Percentiles rank a stretch among this genome's conserved stretches.
Evolutionary conservation across 2,329 filamentous ascomycete species (phyloP).

Genomic region (Penicillium sp.): DNA sequence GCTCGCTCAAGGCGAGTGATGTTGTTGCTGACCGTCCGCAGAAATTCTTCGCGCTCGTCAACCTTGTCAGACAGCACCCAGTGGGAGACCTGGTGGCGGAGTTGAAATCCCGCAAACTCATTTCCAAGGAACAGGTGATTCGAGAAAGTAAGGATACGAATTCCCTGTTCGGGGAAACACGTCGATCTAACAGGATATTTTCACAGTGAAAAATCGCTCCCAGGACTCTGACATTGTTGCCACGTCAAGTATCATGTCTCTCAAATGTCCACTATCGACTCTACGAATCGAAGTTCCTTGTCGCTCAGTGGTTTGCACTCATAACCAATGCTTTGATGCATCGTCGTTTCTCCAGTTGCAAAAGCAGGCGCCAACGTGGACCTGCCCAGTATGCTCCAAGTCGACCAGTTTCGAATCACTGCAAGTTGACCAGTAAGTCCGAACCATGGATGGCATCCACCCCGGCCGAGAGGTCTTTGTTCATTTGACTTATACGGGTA

Average conservation of each 20-base stretch:
- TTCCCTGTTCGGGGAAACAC: neutral
- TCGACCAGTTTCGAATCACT: constrained; percentile 72
- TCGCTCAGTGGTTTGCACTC: constrained; percentile 72
- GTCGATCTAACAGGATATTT: neutral
- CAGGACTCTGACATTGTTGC: constrained; percentile 85
- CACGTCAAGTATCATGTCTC: constrained; percentile 79
- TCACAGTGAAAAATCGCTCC: constrained; percentile 70
- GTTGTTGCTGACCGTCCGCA: constrained; percentile 33
- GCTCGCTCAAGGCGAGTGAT: neutral
- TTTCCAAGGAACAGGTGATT: constrained; percentile 76
- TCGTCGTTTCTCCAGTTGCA: constrained; percentile 88
- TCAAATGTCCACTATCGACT: constrained; percentile 89
- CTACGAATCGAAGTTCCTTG: constrained; percentile 75
- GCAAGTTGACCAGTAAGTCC: constrained; percentile 75
- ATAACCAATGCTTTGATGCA: constrained; percentile 94
- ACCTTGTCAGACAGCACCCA: constrained; percentile 68
- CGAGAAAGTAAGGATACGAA: constrained; percentile 60
- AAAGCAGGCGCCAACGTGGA: constrained; percentile 93
- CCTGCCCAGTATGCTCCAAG: constrained; percentile 91
- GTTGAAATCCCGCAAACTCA: constrained; percentile 64
- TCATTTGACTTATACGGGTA: constrained; percentile 3
- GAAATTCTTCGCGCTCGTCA: constrained; percentile 69
- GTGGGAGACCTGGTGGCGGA: constrained; percentile 66
- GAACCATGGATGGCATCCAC: neutral
- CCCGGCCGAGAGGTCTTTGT: neutral